phyloP scores from a whole-genome alignment of 805 yeast species.

The Hanseniaspora jakobsenii region DNA sequence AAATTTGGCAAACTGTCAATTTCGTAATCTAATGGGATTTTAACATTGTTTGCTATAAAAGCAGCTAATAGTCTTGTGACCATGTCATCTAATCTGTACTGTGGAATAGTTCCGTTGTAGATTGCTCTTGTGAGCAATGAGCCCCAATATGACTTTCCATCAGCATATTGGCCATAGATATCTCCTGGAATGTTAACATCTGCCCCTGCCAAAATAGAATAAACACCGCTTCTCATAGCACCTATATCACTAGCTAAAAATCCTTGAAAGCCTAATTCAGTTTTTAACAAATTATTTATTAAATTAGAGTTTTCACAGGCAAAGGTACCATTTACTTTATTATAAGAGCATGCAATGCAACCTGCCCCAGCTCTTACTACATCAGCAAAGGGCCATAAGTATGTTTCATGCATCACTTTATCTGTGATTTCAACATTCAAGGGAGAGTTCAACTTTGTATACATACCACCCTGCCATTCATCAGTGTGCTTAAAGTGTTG shows the following conservation, averaged over 20 bases:
- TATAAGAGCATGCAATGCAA: constrained; percentile 50
- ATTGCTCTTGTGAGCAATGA: constrained; percentile 44
- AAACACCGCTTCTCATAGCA: constrained; percentile 49
- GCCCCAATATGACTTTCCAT: constrained; percentile 48
- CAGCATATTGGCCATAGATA: constrained; percentile 39
- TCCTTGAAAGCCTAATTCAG: constrained; percentile 55
- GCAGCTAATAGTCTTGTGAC: constrained; percentile 48
- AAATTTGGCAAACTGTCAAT: constrained; percentile 40
- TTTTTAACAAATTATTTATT: constrained; percentile 44
- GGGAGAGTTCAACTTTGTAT: constrained; percentile 35
- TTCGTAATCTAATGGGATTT: constrained; percentile 28
- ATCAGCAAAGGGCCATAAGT: constrained; percentile 58
- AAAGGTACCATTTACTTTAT: constrained; percentile 43
- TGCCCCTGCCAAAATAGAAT: constrained; percentile 44
- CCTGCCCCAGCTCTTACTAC: constrained; percentile 49
- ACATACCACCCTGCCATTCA: constrained; percentile 38
- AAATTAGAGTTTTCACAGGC: constrained; percentile 50
- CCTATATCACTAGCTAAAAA: constrained; percentile 59
- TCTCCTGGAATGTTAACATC: constrained; percentile 61
- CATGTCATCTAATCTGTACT: constrained; percentile 48
- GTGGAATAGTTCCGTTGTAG: constrained; percentile 43
- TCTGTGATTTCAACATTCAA: constrained; percentile 47
- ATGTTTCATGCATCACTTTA: constrained; percentile 49
- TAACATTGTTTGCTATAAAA: constrained; percentile 36
- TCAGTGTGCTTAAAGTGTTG: constrained; percentile 46